Evolutionary conservation across 768 basidiomycete genomes (phyloP), one percentile per base, ranked within the genome.

Genomic region (Russula virescens): DNA sequence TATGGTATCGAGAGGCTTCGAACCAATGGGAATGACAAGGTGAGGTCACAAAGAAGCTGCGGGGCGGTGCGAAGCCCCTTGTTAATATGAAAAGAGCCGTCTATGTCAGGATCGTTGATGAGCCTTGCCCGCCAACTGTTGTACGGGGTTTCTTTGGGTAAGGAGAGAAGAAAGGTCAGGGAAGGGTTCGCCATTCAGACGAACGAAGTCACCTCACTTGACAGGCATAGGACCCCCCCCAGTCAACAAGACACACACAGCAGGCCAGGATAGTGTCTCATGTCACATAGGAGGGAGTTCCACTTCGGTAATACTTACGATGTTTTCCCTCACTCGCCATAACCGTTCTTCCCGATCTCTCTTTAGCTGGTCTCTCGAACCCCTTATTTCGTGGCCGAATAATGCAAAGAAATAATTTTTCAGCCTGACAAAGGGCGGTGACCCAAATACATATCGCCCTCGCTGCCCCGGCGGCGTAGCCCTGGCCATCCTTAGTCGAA

Each of bases 111-210:
- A 75, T 98, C 96, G 73, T 93, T 93, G 72, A 89, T 90, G 69
- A 91, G 43, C 96, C 97, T 77, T 99, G 98, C 91, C 91, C 98
- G 68, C 95, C 95, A 52, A 98, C 94, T 2, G 94, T 98, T 31
- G 96, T 98, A 61, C 96, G 83, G 0, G 94, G 97, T 86, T 98
- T 96, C 84, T 96, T 96, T 73, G 19, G 48, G 72, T 14, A 51
- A 40, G 19, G 47, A 45, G 61, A 18, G 31, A 42, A 18, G n/a
- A 40, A 18, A 28, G 2, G 38, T 59, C 26, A 63, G 19, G 55
- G 28, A 53, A 19, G 23, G 25, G 6, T 53, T 18, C 28, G 26
- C 5, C 19, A 8, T 21, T 31, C 19, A 42, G 26, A 47, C 10
- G 25, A 49, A 40, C 10, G 16, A 10, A 69, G 70, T 55, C 61